Evolutionary conservation across 2,329 filamentous ascomycete genomes (phyloP).

Genomic region (Paraphaeosphaeria sporulosa): DNA sequence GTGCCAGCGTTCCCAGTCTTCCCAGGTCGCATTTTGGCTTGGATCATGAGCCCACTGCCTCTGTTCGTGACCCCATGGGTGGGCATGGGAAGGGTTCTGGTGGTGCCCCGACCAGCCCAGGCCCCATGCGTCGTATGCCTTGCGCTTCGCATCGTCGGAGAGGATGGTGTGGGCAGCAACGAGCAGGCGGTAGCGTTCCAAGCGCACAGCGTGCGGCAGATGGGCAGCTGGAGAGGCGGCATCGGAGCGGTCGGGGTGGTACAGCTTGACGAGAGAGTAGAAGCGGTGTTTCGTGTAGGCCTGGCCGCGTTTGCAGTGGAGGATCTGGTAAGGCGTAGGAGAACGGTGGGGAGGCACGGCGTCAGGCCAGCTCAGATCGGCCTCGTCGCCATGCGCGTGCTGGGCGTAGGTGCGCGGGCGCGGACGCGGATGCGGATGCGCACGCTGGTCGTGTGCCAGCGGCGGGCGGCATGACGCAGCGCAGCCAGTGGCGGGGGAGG

Average conservation of each 20-base stretch:
- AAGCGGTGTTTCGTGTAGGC: conserved; percentile 85
- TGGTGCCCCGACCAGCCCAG: conserved; percentile 72
- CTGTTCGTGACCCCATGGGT: conserved; percentile 37
- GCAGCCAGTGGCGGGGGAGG: conserved; percentile 35
- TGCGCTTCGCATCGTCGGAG: conserved; percentile 78
- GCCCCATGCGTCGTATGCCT: conserved; percentile 82
- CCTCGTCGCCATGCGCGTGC: conserved; percentile 28
- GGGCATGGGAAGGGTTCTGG: conserved; percentile 26
- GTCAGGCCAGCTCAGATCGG: conserved; percentile 44
- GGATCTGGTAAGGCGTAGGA: conserved; percentile 91
- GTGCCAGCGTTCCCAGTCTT: conserved; percentile 82
- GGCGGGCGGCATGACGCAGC: conserved; percentile 51
- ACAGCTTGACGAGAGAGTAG: conserved; percentile 92
- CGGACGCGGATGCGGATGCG: conserved; percentile 11
- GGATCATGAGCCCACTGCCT: conserved; percentile 51
- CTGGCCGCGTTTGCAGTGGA: conserved; percentile 67
- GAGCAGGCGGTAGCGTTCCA: conserved; percentile 91
- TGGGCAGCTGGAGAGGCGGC: conserved; percentile 48
- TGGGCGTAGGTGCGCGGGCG: conserved; percentile 39
- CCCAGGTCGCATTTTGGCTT: conserved; percentile 89
- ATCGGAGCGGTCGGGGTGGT: conserved; percentile 80
- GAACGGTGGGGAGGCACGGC: conserved; percentile 46
- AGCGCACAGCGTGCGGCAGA: conserved; percentile 66
- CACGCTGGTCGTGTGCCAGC: conserved; percentile 38
- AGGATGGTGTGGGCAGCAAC: conserved; percentile 89